Evolutionary conservation across 768 basidiomycete genomes (phyloP).

Genomic region (Pleurotus sapidus): DNA sequence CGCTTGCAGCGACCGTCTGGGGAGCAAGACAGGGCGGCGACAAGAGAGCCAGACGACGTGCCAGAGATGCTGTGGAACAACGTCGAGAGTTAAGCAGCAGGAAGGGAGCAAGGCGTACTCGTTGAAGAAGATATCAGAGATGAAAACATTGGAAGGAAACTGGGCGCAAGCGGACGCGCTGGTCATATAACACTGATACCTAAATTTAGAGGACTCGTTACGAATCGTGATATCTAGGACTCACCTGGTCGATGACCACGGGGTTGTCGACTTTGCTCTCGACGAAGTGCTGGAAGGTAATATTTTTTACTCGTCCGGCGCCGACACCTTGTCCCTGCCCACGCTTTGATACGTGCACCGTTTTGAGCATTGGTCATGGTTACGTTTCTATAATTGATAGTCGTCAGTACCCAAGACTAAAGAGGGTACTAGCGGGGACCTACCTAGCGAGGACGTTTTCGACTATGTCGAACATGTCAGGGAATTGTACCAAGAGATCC

Average conservation of each 20-base stretch:
- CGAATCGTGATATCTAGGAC: not conserved
- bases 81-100: not conserved
- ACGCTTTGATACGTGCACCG: constrained; percentile 68
- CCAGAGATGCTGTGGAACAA: constrained; percentile 48
- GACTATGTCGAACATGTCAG: constrained; percentile 55
- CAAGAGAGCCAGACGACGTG: constrained; percentile 49
- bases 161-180: constrained; percentile 43
- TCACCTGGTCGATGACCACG: constrained; percentile 54
- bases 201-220: not conserved
- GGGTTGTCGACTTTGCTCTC: constrained; percentile 58
- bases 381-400: constrained; percentile 38
- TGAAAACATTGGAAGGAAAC: constrained; percentile 52
- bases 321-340: constrained; percentile 61
- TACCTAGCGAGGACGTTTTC: constrained; percentile 54
- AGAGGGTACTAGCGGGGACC: constrained; percentile 1
- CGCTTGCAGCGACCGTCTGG: constrained; percentile 47
- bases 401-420: too few species aligned
- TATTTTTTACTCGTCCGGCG: constrained; percentile 53
- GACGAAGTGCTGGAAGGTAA: constrained; percentile 50
- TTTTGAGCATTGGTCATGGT: constrained; percentile 62
- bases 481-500: constrained; percentile 59
- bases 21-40: constrained; percentile 56
- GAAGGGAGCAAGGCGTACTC: constrained; percentile 27
- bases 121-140: constrained; percentile 56
- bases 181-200: constrained; percentile 46